Conservation (phyloP, 306 rosid species). For the Bauhinia variegata region DNA sequence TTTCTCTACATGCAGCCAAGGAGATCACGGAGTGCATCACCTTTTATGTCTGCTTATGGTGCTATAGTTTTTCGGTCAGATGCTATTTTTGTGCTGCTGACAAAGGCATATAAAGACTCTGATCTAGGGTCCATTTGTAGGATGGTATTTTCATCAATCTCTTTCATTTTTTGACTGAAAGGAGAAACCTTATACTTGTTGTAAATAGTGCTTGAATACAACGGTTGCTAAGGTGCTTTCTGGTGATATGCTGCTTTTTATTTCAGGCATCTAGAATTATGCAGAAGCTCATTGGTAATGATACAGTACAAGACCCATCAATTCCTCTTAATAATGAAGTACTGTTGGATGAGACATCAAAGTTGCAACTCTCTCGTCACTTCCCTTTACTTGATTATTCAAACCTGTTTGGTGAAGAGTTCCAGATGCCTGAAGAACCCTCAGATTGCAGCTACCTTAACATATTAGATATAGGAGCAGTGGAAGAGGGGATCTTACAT, state of each 20-base stretch:
- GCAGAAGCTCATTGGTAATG: slow-evolving; percentile 72
- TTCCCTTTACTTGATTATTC: slow-evolving; percentile 70
- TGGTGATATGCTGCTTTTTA: slow-evolving; percentile 34
- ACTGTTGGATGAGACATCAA: slow-evolving; percentile 58
- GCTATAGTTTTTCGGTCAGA: slow-evolving; percentile 76
- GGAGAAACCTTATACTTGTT: slow-evolving; percentile 2
- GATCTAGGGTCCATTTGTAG: slow-evolving; percentile 80
- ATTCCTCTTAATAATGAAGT: slow-evolving; percentile 51
- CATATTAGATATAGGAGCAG: slow-evolving; percentile 76
- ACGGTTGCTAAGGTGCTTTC: slow-evolving; percentile 29
- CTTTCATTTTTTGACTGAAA: slow-evolving; percentile 22
- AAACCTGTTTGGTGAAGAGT: slow-evolving; percentile 82
- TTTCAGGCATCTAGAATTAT: slow-evolving; percentile 81
- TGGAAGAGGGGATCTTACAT: slow-evolving; percentile 90
- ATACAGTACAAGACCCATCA: slow-evolving; percentile 53
- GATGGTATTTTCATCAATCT: slow-evolving; percentile 57
- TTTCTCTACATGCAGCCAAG: slow-evolving; percentile 68
- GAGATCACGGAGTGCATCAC: slow-evolving; percentile 67
- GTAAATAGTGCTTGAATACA: slow-evolving; percentile 25
- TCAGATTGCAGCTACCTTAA: slow-evolving; percentile 79
- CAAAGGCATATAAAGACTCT: slow-evolving; percentile 86
- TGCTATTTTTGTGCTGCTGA: slow-evolving; percentile 73
- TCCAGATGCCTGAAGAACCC: slow-evolving; percentile 67
- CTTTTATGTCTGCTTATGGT: slow-evolving; percentile 67
- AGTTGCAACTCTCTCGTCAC: slow-evolving; percentile 52